A percentile compares a stretch with the other conserved stretches of the same genome.
phyloP scores from a whole-genome alignment of 768 basidiomycete species.

The Amanita thiersii region DNA sequence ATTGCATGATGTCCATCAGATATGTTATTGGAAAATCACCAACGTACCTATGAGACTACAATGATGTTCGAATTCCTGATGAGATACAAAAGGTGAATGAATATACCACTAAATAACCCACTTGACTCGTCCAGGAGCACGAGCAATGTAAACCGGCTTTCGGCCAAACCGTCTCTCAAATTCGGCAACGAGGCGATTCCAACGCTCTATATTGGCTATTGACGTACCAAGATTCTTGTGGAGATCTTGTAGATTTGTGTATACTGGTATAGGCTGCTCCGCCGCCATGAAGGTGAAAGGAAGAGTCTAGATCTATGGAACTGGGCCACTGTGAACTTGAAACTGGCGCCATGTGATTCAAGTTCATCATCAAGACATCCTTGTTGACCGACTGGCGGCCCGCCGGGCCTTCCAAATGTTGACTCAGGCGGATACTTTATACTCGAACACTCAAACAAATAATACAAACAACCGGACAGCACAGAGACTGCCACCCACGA shows the following conservation, averaged over 20 bases:
- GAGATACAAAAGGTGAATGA: not conserved
- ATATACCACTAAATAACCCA: slow-evolving; percentile 21
- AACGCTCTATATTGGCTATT: slow-evolving; percentile 48
- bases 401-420: too few species aligned
- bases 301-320: too few species aligned
- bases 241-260: slow-evolving; percentile 46
- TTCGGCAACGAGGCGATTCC: slow-evolving; percentile 52
- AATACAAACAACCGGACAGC: too few species aligned
- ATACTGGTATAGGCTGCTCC: slow-evolving; percentile 52
- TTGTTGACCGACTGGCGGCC: too few species aligned
- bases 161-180: slow-evolving; percentile 59
- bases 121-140: slow-evolving; percentile 83
- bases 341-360: too few species aligned
- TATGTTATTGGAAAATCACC: slow-evolving; percentile 1
- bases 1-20: slow-evolving; percentile 13
- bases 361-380: too few species aligned
- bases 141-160: slow-evolving; percentile 60
- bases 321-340: too few species aligned
- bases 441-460: too few species aligned
- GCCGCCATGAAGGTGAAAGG: too few species aligned
- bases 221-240: slow-evolving; percentile 46
- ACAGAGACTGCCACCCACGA: too few species aligned
- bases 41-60: slow-evolving; percentile 35
- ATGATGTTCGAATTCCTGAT: not conserved
- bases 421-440: too few species aligned